A percentile compares a stretch with the other conserved stretches of the same genome.
Evolutionary conservation across 2,329 filamentous ascomycete genomes (phyloP).

Genomic region (Arthrobotrys entomopaga): DNA sequence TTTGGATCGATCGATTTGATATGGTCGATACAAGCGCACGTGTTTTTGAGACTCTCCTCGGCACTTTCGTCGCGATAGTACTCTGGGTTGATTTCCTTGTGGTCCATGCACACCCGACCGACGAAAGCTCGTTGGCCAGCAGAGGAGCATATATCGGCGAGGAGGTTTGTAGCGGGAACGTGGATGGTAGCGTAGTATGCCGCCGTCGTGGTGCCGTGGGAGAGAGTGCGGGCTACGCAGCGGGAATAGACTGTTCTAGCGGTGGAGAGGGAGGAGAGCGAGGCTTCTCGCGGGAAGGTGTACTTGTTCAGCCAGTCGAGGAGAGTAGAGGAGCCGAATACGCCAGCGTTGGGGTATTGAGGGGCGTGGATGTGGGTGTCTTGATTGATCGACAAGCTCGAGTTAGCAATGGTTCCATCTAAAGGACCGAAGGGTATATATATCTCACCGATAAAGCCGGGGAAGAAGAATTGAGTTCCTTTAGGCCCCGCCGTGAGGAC

Average conservation of each 20-base stretch:
- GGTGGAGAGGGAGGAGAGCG: constrained; percentile 71
- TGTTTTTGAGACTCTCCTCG: constrained; percentile 69
- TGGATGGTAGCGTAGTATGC: constrained; percentile 95
- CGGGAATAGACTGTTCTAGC: constrained; percentile 79
- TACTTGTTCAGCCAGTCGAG: constrained; percentile 94
- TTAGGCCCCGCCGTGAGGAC: constrained; percentile 62
- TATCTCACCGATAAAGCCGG: constrained; percentile 64
- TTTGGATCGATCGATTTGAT: constrained; percentile 74
- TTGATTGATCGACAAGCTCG: background rate
- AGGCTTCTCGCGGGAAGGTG: constrained; percentile 91
- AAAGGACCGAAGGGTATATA: background rate
- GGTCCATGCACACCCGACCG: constrained; percentile 95
- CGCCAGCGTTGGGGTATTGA: constrained; percentile 91
- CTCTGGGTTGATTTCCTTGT: constrained; percentile 70
- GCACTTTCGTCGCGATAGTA: constrained; percentile 81
- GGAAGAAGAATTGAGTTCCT: constrained; percentile 64
- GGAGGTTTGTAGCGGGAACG: constrained; percentile 86
- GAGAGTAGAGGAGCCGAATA: constrained; percentile 92
- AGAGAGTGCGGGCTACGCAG: constrained; percentile 80
- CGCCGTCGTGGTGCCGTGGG: constrained; percentile 91
- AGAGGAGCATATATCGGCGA: constrained; percentile 82
- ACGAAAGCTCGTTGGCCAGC: constrained; percentile 89
- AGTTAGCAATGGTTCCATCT: background rate
- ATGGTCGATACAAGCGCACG: constrained; percentile 72
- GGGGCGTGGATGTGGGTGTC: constrained; percentile 89